A percentile compares a stretch with the other conserved stretches of the same genome.
Evolutionary conservation across 371 early-diverging fungal genomes (phyloP).

Genomic region (Mortierella sp.): DNA sequence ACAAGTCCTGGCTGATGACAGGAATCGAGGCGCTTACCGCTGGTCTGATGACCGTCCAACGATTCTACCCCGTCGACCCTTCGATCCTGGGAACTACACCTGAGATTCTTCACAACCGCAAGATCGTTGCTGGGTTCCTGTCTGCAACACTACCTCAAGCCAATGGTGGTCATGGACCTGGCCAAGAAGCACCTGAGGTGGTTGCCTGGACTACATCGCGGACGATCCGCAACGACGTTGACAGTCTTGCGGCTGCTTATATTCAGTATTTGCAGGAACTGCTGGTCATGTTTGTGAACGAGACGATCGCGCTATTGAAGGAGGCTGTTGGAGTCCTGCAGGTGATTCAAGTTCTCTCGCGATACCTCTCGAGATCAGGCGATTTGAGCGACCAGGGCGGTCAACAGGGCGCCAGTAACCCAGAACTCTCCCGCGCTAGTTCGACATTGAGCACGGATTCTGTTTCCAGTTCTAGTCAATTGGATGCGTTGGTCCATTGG

Average conservation of each 20-base stretch:
- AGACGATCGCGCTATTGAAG: constrained; percentile 48
- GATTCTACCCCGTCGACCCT: constrained; percentile 21
- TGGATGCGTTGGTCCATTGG: constrained; percentile 46
- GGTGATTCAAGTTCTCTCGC: constrained; percentile 46
- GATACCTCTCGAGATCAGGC: constrained; percentile 30
- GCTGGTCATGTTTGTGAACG: constrained; percentile 43
- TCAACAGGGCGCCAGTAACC: not conserved
- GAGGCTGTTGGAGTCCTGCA: constrained; percentile 45
- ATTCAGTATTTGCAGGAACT: constrained; percentile 42
- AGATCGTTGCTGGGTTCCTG: constrained; percentile 38
- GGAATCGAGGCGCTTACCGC: constrained; percentile 53
- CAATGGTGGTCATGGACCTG: constrained; percentile 40
- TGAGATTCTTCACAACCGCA: constrained; percentile 4
- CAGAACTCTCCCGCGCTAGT: constrained; percentile 8
- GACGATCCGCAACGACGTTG: constrained; percentile 38
- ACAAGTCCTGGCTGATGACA: constrained; percentile 50
- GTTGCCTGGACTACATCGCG: constrained; percentile 57
- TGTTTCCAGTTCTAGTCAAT: constrained; percentile 10
- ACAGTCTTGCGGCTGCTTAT: constrained; percentile 46
- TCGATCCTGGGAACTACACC: not conserved
- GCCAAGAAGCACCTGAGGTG: constrained; percentile 34
- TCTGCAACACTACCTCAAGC: constrained; percentile 49
- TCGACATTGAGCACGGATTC: constrained; percentile 16
- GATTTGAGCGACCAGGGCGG: not conserved
- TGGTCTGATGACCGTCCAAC: constrained; percentile 38